A percentile compares a stretch with the other conserved stretches of the same genome.
These are phyloP conservation scores for Monosporozyma solicola DNA, from an alignment of 805 yeast genomes.

Conservation along the genomic window DNA sequence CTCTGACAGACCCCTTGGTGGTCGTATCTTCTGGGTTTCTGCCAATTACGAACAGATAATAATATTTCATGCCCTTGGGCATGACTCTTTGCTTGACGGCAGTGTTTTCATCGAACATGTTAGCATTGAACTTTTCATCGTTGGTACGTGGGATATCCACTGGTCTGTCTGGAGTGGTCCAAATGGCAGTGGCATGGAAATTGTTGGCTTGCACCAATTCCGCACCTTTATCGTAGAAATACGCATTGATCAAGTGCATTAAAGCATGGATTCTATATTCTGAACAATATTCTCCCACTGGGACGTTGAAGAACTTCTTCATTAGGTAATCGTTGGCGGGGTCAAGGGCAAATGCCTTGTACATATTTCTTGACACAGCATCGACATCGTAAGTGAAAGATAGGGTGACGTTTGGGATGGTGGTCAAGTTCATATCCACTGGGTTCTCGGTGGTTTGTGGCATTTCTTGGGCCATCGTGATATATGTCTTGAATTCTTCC, in stretches of 20 bases:
- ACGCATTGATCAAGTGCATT: conserved; percentile 17
- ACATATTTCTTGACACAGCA: conserved; percentile 19
- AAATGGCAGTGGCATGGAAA: conserved; percentile 29
- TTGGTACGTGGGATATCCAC: conserved; percentile 19
- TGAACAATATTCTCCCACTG: conserved; percentile 16
- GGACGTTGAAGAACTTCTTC: conserved; percentile 24
- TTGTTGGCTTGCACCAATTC: conserved; percentile 27
- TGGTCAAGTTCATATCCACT: not conserved
- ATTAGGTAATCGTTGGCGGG: conserved; percentile 23
- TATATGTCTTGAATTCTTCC: conserved; percentile 69
- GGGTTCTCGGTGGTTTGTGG: not conserved
- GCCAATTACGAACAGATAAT: conserved; percentile 28
- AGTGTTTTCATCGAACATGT: conserved; percentile 21
- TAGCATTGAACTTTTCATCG: conserved; percentile 24
- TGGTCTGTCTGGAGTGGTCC: conserved; percentile 22
- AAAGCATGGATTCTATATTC: conserved; percentile 21
- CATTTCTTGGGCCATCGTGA: conserved; percentile 46
- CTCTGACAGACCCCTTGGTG: conserved; percentile 27
- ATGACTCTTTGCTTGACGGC: conserved; percentile 17
- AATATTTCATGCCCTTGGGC: conserved; percentile 23
- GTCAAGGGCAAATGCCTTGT: conserved; percentile 23
- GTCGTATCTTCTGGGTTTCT: conserved; percentile 23
- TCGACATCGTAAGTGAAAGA: conserved; percentile 18
- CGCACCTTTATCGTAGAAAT: conserved; percentile 26
- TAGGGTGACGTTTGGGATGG: conserved; percentile 5